These are phyloP conservation scores for Backusella morwellensis DNA, from an alignment of 192 early-diverging fungal species.

Conservation along the genomic window DNA sequence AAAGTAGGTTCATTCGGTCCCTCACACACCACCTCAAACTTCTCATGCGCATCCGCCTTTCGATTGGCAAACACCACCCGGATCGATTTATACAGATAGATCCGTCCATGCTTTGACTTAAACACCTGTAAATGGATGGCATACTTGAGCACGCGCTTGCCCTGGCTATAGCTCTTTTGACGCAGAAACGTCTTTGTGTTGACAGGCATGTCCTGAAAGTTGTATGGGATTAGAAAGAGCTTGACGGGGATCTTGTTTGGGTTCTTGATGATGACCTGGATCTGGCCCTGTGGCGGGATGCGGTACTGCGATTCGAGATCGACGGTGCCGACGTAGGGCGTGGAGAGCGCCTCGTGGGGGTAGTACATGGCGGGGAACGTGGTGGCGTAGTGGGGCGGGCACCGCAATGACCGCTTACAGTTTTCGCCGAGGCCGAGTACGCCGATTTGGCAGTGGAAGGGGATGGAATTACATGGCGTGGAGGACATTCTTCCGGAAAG, in stretches of 20 bases:
- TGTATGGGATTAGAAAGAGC: constrained; percentile 76
- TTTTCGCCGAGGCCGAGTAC: constrained; percentile 56
- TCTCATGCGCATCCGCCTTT: constrained; percentile 62
- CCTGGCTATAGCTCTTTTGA: constrained; percentile 64
- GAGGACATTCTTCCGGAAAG: constrained; percentile 76
- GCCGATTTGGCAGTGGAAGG: constrained; percentile 70
- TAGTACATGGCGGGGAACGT: constrained; percentile 76
- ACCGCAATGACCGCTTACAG: constrained; percentile 54
- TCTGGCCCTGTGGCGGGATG: constrained; percentile 67
- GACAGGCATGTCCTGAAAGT: constrained; percentile 71
- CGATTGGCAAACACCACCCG: constrained; percentile 76
- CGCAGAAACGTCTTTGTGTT: constrained; percentile 76
- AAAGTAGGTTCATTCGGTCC: constrained; percentile 58
- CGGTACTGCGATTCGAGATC: constrained; percentile 53
- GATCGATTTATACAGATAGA: constrained; percentile 66
- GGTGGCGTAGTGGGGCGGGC: constrained; percentile 61
- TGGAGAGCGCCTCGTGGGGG: constrained; percentile 10
- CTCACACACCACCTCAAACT: constrained; percentile 57
- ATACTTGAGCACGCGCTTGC: constrained; percentile 48
- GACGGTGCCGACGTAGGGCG: constrained; percentile 77
- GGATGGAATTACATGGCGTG: constrained; percentile 67
- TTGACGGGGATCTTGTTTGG: constrained; percentile 74
- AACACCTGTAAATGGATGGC: constrained; percentile 77
- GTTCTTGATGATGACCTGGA: constrained; percentile 84
- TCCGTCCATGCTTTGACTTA: constrained; percentile 47